phyloP scores from a whole-genome alignment of 2,329 filamentous ascomycete genomes.

The Arthrobotrys megalospora region DNA sequence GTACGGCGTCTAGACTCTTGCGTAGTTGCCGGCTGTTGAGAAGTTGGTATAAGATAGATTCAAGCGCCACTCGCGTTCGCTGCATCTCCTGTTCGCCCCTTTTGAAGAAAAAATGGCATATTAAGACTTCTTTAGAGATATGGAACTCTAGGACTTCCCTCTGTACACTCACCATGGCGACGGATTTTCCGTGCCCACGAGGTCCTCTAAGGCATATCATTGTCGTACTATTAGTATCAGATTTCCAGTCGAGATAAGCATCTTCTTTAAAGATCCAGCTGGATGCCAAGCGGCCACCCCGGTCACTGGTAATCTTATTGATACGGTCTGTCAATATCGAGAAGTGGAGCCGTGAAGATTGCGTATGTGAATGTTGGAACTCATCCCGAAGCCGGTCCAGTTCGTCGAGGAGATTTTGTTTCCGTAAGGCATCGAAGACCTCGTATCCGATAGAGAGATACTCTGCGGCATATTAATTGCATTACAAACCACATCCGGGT shows the following conservation, averaged over 20 bases:
- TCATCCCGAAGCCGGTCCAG: slow-evolving; percentile 13
- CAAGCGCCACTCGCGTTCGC: slow-evolving; percentile 14
- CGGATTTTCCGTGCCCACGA: slow-evolving; percentile 41
- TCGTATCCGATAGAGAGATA: slow-evolving; percentile 14
- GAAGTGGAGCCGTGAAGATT: slow-evolving; percentile 20
- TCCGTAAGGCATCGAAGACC: slow-evolving; percentile 27
- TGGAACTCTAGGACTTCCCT: not conserved
- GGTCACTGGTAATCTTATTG: slow-evolving; percentile 19
- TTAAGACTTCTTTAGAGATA: not conserved
- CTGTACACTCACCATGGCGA: slow-evolving; percentile 30
- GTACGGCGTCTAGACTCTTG: not conserved
- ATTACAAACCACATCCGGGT: too few species aligned
- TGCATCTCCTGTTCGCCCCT: slow-evolving; percentile 40
- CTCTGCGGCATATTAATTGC: not conserved
- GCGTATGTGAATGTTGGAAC: not conserved
- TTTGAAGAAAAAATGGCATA: slow-evolving; percentile 43
- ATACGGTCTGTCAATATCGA: slow-evolving; percentile 20
- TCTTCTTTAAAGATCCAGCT: slow-evolving; percentile 33
- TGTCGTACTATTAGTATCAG: too few species aligned
- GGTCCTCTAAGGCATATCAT: slow-evolving; percentile 35
- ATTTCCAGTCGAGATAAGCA: slow-evolving; percentile 25
- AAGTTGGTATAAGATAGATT: slow-evolving; percentile 37
- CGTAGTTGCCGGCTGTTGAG: not conserved
- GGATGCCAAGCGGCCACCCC: slow-evolving; percentile 14
- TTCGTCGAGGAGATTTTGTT: slow-evolving; percentile 20